Percentiles rank a stretch among this genome's conserved stretches.
These are phyloP conservation scores for Cladorrhinum sp. DNA, from an alignment of 2,329 filamentous ascomycete species.

Conservation along the genomic window DNA sequence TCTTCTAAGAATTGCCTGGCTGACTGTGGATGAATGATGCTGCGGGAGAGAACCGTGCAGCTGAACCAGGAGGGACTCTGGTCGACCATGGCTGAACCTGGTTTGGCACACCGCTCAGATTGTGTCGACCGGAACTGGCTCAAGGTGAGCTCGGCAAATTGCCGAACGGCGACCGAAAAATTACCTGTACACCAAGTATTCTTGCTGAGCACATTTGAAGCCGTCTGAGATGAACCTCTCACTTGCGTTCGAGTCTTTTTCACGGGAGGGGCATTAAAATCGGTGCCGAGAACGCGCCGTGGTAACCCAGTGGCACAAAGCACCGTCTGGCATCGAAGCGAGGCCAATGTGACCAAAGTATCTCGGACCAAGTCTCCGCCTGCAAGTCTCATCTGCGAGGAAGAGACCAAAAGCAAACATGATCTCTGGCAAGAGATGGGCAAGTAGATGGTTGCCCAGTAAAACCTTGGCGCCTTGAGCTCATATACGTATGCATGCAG, in stretches of 20 bases:
- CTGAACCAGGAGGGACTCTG: not conserved
- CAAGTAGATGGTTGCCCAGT: constrained; percentile 2
- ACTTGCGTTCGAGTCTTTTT: no score
- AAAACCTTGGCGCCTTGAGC: not conserved
- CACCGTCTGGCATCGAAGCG: constrained; percentile 1
- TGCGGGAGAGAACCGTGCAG: not conserved
- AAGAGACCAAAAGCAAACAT: not conserved
- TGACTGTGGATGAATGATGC: not conserved
- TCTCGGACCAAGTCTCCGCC: constrained; percentile 2
- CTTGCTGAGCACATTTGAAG: not conserved
- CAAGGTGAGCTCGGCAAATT: not conserved
- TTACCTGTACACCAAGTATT: not conserved
- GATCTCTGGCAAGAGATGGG: not conserved
- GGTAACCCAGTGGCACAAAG: not conserved
- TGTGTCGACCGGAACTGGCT: not conserved
- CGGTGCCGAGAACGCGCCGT: not conserved
- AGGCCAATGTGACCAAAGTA: not conserved
- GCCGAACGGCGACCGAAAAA: not conserved
- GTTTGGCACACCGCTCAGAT: not conserved
- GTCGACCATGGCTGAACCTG: not conserved
- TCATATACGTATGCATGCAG: not conserved
- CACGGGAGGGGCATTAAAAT: not conserved
- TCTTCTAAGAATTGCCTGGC: no score
- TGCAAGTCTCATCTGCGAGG: constrained; percentile 1
- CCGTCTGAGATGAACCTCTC: not conserved